phyloP scores from a whole-genome alignment of 495 filamentous ascomycete species.

The Corynascus novoguineensis region DNA sequence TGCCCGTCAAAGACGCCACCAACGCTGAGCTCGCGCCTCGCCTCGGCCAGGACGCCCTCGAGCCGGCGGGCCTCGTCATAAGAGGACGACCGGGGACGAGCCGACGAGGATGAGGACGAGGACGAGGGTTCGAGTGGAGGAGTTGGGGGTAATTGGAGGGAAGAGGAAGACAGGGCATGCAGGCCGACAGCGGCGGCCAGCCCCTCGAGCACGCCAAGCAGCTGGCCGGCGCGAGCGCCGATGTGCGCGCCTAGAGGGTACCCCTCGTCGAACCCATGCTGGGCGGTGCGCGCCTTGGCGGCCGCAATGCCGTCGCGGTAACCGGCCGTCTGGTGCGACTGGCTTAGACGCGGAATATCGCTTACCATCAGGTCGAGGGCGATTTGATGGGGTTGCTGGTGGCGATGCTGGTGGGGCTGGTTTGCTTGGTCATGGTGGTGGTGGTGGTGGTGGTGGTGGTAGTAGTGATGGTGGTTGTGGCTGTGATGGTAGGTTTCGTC shows the following conservation, averaged over 20 bases:
- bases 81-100: background rate
- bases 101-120: no score
- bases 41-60: conserved; percentile 44
- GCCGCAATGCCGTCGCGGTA: conserved; percentile 79
- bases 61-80: conserved; percentile 21
- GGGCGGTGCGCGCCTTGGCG: conserved; percentile 65
- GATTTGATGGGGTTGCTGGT: conserved; percentile 21
- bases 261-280: conserved; percentile 84
- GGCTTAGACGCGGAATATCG: conserved; percentile 68
- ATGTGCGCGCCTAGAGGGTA: conserved; percentile 73
- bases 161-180: background rate
- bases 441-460: background rate
- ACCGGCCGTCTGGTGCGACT: conserved; percentile 74
- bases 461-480: background rate
- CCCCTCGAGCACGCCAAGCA: conserved; percentile 69
- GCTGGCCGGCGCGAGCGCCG: conserved; percentile 62
- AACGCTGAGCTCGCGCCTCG: conserved; percentile 55
- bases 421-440: no score
- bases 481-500: background rate
- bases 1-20: conserved; percentile 56
- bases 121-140: no score
- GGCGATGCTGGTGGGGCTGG: background rate
- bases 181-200: conserved; percentile 30
- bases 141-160: no score
- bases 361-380: conserved; percentile 34